Base-by-base conservation (phyloP, 345 rosid species). In the Cochlearia excelsa region DNA sequence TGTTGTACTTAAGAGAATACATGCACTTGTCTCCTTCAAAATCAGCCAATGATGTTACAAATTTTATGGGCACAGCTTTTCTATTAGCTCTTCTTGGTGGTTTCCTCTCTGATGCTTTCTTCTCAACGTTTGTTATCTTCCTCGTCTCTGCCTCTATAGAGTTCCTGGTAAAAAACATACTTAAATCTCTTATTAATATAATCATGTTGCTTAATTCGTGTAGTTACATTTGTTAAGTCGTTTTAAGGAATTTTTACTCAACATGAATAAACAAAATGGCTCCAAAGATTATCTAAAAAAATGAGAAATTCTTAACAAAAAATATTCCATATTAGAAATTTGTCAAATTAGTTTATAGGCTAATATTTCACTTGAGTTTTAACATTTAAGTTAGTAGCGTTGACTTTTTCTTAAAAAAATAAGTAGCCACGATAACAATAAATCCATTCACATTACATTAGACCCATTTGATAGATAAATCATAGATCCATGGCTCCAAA, bases 51-150 rank as follows among this genome's bases (percentile, higher is more conserved):
- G 72, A 77, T 59, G 91, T 84, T 70, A 84, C 95, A 40, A 84
- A 78, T 66, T 87, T 87, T 87, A 84, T 87, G 91, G 95, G 95
- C 29, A 87, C 95, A 5, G 82, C 95, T 57, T 87, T 87, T 67
- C 84, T 87, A 57, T 67, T 82, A 57, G 88, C 91, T 64, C 88
- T 87, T 48, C 88, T 82, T 31, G 95, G 95, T 1, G 95, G 95
- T 51, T 87, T 87, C 80, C 80, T 84, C 26, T 81, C 95, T 4
- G 95, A 87, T 26, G 84, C 91, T 51, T 78, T 87, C 75, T 77
- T 77, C 75, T 79, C 85, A 9, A 75, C 88, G 63, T 87, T 65
- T 61, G 69, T 55, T 69, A 77, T 87, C 79, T 87, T 73, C 78
- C 76, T 84, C 64, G 74, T 78, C 61, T 81, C 91, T 35, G 88